Evolutionary conservation across 208 protist species (phyloP).

Genomic region (Trypanosoma avium): DNA sequence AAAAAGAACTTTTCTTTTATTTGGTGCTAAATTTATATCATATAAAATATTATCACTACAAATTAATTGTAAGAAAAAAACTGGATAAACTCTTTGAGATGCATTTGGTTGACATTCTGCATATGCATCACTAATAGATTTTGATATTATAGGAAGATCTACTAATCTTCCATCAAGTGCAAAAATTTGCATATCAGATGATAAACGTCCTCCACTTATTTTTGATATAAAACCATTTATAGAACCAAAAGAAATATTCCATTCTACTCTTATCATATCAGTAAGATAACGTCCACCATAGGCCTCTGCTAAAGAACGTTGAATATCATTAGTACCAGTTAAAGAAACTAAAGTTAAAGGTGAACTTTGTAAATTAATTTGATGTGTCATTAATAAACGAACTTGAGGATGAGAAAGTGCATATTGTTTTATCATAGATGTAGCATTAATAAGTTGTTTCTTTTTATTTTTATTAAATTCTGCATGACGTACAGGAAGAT

Average conservation of each 20-base stretch:
- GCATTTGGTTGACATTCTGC: constrained; percentile 69
- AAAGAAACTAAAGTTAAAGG: constrained; percentile 65
- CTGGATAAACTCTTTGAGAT: constrained; percentile 57
- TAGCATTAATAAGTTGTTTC: constrained; percentile 57
- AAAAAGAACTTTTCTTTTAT: constrained; percentile 44
- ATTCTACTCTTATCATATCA: constrained; percentile 57
- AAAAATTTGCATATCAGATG: constrained; percentile 70
- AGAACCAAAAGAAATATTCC: constrained; percentile 55
- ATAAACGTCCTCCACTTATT: constrained; percentile 49
- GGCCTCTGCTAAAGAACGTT: constrained; percentile 66
- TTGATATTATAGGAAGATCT: constrained; percentile 70
- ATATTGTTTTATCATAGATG: constrained; percentile 78
- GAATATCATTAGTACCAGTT: constrained; percentile 62
- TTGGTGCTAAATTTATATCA: constrained; percentile 84
- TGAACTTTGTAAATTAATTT: constrained; percentile 39
- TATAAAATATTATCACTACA: constrained; percentile 35
- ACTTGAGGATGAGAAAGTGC: constrained; percentile 81
- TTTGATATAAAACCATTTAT: constrained; percentile 69
- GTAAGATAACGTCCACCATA: constrained; percentile 75
- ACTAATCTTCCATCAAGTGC: constrained; percentile 80
- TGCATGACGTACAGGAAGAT: constrained; percentile 87
- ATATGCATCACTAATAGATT: constrained; percentile 75
- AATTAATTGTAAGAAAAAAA: constrained; percentile 68
- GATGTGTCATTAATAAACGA: constrained; percentile 63
- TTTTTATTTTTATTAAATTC: constrained; percentile 85